Evolutionary conservation across 305 asterid genomes (phyloP), one percentile per base, ranked within the genome.

Genomic region (Fraxinus paxiana): DNA sequence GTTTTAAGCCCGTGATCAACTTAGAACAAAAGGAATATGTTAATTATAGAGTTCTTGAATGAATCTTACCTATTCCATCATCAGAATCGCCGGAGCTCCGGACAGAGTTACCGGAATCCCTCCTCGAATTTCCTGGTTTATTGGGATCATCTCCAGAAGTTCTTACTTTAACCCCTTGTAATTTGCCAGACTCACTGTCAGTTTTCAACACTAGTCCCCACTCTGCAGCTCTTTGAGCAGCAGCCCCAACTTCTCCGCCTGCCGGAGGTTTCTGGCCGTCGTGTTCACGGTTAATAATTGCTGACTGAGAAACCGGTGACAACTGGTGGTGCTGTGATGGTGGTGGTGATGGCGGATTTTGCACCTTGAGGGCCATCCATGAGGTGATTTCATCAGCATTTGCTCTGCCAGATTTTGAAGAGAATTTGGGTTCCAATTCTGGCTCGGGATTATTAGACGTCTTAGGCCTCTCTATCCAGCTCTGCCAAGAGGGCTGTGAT

Each of bases 361-460:
- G 84, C 13, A 92, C 98, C 84, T 89, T 87, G 84, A 95, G 90
- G 13, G 98, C 99, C 99, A 92, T 92, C 99, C 99, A 95, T 41
- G 97, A 87, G 7, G 93, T 87, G 74, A 86, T 85, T 48, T 87
- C 91, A 1, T 82, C 97, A 2, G 83, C 87, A 77, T 59, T 80
- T 20, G 80, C 8, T 22, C 77, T 38, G 17, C 75, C 87, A 1
- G 90, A 85, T 34, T 77, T 80, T 2, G 88, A 77, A 6, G 79
- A 72, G 46, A 73, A 3, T 9, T 76, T 73, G 43, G 15, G 13
- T 13, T 77, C 61, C 22, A 86, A 85, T 10, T 84, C 90, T 7
- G 61, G 31, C 46, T 83, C 85, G 26, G 84, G 86, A 28, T 48
- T 69, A 0, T 56, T 9, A 1, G 41, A n/a, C 26, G 30, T 77